Base-by-base conservation (phyloP, 805 yeast genomes). In the Priceomyces castillae region DNA sequence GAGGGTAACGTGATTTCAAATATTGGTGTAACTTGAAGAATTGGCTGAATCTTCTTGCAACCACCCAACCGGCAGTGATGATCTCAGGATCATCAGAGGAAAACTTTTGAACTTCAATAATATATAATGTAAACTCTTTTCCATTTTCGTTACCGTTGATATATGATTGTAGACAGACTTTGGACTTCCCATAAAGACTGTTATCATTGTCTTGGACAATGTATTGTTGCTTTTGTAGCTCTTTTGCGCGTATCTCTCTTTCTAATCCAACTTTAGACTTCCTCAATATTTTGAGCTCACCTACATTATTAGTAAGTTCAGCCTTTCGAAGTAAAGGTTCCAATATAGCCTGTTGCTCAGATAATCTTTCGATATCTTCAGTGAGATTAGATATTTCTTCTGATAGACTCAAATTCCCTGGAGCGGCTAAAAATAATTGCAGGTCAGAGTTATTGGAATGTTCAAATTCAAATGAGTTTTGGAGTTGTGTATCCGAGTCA, bases 21-120 rank as follows among this genome's bases (percentile, higher is more conserved):
- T 85, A 81, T 47, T 78, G 80, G 56, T 90, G 81, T 26, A 90
- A 67, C 48, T 76, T 78, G 62, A 74, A 81, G 60, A 90, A 90
- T 57, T 92, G 97, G 52, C 86, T 86, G 57, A 82, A 90, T 44
- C 98, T 70, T 51, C 97, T 68, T 0, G 96, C 92, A n/a, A 90
- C 86, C 41, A 87, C 80, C 97, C 97, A 92, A 0, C 88, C 85
- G 0, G 90, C 88, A 2, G 78, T 69, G 4, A 74, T 72, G 6
- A 66, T 58, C 2, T 68, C 73, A 2, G 77, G 78, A 23, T 62
- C 57, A 5, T 64, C 64, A 35, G 58, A 61, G 55, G 66, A 58
- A 37, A 55, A 59, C 37, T 81, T 83, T 41, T 81, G 82, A 3
- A 92, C 87, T 53, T 84, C 89, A 23, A 92, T 83, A 22, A 88